A percentile compares a stretch with the other conserved stretches of the same genome.
Conservation (phyloP, 2,329 filamentous ascomycete species). For the Sporothrix sp. region DNA sequence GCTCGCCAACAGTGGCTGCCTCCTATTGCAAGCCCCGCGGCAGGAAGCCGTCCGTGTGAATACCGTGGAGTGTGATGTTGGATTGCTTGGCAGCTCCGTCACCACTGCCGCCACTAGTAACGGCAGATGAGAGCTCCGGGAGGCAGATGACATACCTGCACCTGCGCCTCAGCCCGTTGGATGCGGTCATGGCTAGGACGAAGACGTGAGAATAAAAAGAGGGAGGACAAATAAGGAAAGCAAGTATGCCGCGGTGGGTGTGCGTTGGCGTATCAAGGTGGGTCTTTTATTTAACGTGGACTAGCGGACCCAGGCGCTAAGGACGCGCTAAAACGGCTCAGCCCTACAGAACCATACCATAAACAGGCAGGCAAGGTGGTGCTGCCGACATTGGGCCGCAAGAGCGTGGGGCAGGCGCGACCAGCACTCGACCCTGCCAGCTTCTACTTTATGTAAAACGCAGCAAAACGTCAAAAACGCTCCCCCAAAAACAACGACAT, state of each 20-base stretch:
- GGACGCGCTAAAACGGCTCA: slow-evolving; percentile 8
- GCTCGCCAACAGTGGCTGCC: too few relatives aligned
- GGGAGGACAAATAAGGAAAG: neutral
- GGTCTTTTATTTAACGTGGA: neutral
- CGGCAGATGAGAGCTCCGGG: neutral
- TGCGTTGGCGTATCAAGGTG: too few relatives aligned
- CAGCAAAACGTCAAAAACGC: too few relatives aligned
- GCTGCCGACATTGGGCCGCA: slow-evolving; percentile 15
- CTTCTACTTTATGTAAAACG: too few relatives aligned
- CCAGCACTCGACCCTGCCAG: neutral
- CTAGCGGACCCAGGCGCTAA: neutral
- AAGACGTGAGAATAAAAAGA: neutral
- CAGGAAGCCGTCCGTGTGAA: too few relatives aligned
- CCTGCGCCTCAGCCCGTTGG: slow-evolving; percentile 2
- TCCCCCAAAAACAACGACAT: too few relatives aligned
- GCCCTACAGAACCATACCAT: slow-evolving; percentile 11
- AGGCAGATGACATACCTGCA: neutral
- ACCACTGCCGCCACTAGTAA: neutral
- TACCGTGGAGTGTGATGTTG: too few relatives aligned
- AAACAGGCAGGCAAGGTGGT: slow-evolving; percentile 4
- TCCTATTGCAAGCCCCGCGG: too few relatives aligned
- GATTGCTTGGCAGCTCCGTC: too few relatives aligned
- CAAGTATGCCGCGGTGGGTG: too few relatives aligned
- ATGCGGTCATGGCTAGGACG: neutral
- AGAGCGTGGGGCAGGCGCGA: neutral